Conservation (phyloP, 306 rosid genomes). For the Clitoria ternatea region DNA sequence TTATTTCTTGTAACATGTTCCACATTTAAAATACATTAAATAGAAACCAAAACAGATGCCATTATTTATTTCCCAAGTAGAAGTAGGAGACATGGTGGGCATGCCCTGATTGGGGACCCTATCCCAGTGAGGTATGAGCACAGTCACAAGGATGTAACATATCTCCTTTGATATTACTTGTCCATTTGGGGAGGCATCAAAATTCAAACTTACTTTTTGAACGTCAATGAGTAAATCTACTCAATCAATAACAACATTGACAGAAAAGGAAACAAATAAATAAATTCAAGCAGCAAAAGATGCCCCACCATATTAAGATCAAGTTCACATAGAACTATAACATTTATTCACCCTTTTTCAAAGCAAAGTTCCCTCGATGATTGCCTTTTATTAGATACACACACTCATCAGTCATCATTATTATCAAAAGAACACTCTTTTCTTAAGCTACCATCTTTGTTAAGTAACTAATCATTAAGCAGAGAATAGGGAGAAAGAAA, state of each 20-base stretch:
- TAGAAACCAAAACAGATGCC: not conserved
- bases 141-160: constrained; percentile 12
- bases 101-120: constrained; percentile 24
- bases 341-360: not conserved
- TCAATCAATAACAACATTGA: not conserved
- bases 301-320: constrained; percentile 25
- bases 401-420: not conserved
- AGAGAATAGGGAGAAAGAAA: not conserved
- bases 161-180: constrained; percentile 16
- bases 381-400: constrained; percentile 8
- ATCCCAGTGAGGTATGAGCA: constrained; percentile 15
- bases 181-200: constrained; percentile 12
- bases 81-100: constrained; percentile 26
- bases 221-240: constrained; percentile 20
- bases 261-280: not conserved
- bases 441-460: not conserved
- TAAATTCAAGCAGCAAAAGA: not conserved
- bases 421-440: not conserved
- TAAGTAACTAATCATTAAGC: not conserved
- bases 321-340: constrained; percentile 5
- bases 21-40: not conserved
- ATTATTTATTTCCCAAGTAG: constrained; percentile 9
- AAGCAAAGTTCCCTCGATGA: not conserved
- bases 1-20: not conserved
- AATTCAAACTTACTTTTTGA: constrained; percentile 24